Evolutionary conservation across 371 early-diverging fungal species (phyloP).

Genomic region (Mucor lusitanicus): DNA sequence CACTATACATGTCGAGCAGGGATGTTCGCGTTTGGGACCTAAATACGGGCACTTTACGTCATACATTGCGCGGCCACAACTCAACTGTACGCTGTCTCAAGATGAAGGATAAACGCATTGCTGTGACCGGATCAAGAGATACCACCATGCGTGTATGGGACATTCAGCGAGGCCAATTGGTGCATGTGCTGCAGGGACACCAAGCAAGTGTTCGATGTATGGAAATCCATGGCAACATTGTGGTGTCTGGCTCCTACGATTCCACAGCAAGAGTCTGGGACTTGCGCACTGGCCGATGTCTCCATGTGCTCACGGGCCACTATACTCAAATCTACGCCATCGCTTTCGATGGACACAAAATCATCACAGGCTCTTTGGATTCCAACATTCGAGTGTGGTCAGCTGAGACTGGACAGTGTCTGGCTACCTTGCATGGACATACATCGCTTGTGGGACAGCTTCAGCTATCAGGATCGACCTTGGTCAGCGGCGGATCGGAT

Average conservation of each 20-base stretch:
- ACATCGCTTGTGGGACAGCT: conserved; percentile 86
- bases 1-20: conserved; percentile 22
- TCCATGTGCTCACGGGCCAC: conserved; percentile 73
- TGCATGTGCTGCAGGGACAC: conserved; percentile 72
- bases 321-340: conserved; percentile 69
- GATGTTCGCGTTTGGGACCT: conserved; percentile 91
- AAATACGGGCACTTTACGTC: conserved; percentile 71
- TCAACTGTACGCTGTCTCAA: conserved; percentile 92
- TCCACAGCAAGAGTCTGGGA: conserved; percentile 89
- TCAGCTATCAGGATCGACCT: conserved; percentile 69
- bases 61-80: conserved; percentile 86
- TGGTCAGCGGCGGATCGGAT: conserved; percentile 89
- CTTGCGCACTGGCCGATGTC: conserved; percentile 66
- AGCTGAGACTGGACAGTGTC: conserved; percentile 59
- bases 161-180: conserved; percentile 65
- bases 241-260: conserved; percentile 93
- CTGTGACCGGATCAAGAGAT: conserved; percentile 92
- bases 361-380: conserved; percentile 79
- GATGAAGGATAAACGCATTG: conserved; percentile 64
- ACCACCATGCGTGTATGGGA: conserved; percentile 84
- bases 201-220: conserved; percentile 83
- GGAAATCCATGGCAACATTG: conserved; percentile 72
- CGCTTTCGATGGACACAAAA: conserved; percentile 67
- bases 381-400: conserved; percentile 76
- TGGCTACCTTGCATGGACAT: conserved; percentile 74